Evolutionary conservation across 164 flowering plant species (phyloP).

Genomic region (Tinospora cordifolia): DNA sequence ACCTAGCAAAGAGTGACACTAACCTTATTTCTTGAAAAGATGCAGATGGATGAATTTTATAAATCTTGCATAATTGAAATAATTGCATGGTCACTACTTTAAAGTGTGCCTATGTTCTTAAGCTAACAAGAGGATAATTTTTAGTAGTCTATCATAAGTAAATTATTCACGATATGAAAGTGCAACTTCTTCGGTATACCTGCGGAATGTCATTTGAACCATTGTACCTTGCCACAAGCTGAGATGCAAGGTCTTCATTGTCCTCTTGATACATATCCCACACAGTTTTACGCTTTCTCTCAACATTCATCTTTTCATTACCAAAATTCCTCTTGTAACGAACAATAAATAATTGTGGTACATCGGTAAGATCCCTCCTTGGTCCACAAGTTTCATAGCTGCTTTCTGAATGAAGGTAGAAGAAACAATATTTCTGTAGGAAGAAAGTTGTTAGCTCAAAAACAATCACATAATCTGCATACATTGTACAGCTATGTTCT

Average conservation of each 20-base stretch:
- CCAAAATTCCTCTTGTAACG: constrained; percentile 71
- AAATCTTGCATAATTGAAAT: no score
- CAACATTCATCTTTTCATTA: constrained; percentile 27
- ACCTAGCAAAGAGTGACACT: no score
- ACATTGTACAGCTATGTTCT: no score
- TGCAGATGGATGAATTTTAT: no score
- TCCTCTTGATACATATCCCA: constrained; percentile 34
- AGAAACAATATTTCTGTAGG: constrained; percentile 68
- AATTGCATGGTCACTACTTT: no score
- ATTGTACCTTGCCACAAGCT: constrained; percentile 82
- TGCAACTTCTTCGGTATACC: constrained; percentile 31
- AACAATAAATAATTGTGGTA: constrained; percentile 59
- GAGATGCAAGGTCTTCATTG: constrained; percentile 64
- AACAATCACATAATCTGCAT: no score
- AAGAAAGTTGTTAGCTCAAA: constrained; percentile 14
- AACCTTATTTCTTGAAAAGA: no score
- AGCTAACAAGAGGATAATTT: background rate
- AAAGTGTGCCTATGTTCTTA: no score
- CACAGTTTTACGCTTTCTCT: constrained; percentile 34
- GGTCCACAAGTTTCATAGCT: constrained; percentile 85
- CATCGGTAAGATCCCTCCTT: constrained; percentile 54
- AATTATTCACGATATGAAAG: background rate
- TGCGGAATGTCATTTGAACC: constrained; percentile 55
- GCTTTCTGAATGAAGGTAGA: constrained; percentile 56
- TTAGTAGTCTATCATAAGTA: background rate